These are phyloP conservation scores for Coniochaeta sp. DNA, from an alignment of 2,329 filamentous ascomycete species.

Conservation along the genomic window DNA sequence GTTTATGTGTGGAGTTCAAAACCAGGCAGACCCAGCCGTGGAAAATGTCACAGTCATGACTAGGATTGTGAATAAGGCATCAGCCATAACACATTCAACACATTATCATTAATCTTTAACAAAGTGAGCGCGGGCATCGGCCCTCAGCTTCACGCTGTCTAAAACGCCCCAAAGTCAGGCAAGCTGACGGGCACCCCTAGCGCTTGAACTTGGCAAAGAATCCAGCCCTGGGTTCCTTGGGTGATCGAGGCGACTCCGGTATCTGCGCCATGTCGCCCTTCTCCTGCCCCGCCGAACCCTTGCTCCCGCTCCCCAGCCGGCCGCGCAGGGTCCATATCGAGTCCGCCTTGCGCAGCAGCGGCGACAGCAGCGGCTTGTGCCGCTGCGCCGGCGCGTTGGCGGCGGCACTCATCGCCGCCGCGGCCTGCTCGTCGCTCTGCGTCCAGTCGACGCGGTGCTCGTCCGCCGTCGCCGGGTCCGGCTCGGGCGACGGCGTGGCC, in stretches of 20 bases:
- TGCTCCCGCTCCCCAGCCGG: conserved; percentile 22
- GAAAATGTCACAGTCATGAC: too few relatives aligned
- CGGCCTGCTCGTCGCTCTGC: conserved; percentile 40
- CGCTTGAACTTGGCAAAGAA: conserved; percentile 38
- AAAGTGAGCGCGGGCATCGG: background rate
- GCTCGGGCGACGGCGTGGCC: background rate
- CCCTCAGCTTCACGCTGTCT: too few relatives aligned
- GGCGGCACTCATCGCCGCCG: conserved; percentile 4
- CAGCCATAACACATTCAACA: background rate
- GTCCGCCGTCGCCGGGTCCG: background rate
- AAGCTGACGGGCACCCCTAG: conserved; percentile 10
- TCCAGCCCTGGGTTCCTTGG: conserved; percentile 20
- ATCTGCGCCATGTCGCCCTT: conserved; percentile 8
- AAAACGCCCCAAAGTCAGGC: too few relatives aligned
- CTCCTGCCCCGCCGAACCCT: background rate
- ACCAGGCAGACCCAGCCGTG: background rate
- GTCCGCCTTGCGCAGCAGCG: conserved; percentile 33
- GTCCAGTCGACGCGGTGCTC: conserved; percentile 45
- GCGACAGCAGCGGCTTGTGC: conserved; percentile 12
- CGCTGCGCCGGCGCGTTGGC: conserved; percentile 8
- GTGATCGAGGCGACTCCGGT: conserved; percentile 8
- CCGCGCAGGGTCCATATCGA: conserved; percentile 42
- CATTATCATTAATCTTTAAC: conserved; percentile 7
- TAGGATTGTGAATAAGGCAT: background rate
- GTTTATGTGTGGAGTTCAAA: background rate